Evolutionary conservation across 352 stramenopile genomes (phyloP).

Genomic region (Blastocystis sp.): DNA sequence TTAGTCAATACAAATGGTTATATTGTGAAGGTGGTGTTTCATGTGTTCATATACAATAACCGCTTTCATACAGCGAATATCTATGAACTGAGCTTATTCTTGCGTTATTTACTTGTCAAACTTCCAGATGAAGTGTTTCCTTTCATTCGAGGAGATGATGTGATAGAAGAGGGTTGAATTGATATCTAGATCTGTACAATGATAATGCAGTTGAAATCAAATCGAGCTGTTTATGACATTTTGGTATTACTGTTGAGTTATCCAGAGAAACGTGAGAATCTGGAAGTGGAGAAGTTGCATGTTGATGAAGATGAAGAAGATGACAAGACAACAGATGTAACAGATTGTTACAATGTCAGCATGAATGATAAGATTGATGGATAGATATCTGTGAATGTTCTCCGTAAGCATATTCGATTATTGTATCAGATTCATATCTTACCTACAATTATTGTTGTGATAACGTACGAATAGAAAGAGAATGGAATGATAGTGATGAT

Average conservation of each 20-base stretch:
- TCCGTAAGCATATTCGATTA: neutral
- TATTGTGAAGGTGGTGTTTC: neutral
- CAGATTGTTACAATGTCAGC: neutral
- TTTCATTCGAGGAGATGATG: neutral
- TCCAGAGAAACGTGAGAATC: neutral
- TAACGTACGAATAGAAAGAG: neutral
- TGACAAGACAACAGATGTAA: neutral
- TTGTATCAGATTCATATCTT: neutral
- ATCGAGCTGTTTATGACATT: slow-evolving; percentile 20
- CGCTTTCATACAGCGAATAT: neutral
- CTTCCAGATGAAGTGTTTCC: neutral
- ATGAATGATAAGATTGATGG: neutral
- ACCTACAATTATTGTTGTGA: neutral
- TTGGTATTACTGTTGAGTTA: slow-evolving; percentile 6
- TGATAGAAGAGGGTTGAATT: neutral
- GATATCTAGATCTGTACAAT: neutral
- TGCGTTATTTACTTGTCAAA: neutral
- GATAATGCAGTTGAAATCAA: neutral
- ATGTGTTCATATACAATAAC: slow-evolving; percentile 7
- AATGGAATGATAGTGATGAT: neutral
- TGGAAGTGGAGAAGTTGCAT: neutral
- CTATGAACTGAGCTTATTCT: slow-evolving; percentile 10
- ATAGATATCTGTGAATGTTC: neutral
- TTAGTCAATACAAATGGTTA: neutral
- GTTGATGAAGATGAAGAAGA: neutral